These are phyloP conservation scores for Dioscorea cayenensis DNA, from an alignment of 116 monocot genomes.

Conservation along the genomic window DNA sequence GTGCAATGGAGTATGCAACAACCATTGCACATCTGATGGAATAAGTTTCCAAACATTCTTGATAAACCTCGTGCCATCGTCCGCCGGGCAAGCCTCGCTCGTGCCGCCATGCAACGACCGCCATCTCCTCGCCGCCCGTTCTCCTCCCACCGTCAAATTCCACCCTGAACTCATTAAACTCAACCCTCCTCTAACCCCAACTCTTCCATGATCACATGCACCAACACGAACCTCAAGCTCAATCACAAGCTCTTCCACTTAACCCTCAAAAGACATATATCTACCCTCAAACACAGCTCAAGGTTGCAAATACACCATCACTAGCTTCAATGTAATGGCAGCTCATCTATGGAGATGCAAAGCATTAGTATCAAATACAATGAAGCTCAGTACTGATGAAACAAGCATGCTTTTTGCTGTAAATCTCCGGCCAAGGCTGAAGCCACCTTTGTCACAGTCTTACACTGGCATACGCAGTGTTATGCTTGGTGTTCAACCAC, in stretches of 20 bases:
- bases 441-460: constrained; percentile 6
- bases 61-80: constrained; percentile 7
- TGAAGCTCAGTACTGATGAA: not conserved
- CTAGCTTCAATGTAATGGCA: constrained; percentile 33
- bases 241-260: constrained; percentile 20
- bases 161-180: constrained; percentile 5
- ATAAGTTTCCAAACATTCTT: constrained; percentile 4
- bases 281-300: constrained; percentile 10
- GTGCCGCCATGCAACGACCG: constrained; percentile 2
- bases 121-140: constrained; percentile 8
- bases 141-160: not conserved
- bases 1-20: constrained; percentile 5
- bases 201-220: not conserved
- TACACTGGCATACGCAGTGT: constrained; percentile 23
- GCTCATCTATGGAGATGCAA: constrained; percentile 51
- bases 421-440: constrained; percentile 8
- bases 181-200: not conserved
- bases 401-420: constrained; percentile 17
- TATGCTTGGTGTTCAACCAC: constrained; percentile 3
- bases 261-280: constrained; percentile 5
- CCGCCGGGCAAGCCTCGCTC: not conserved
- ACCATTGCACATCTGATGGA: constrained; percentile 13
- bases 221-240: not conserved
- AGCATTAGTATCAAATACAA: not conserved
- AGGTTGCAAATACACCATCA: not conserved